These are phyloP conservation scores for Teratosphaeria pseudoeucalypti DNA, from an alignment of 2,329 filamentous ascomycete species.

Conservation along the genomic window DNA sequence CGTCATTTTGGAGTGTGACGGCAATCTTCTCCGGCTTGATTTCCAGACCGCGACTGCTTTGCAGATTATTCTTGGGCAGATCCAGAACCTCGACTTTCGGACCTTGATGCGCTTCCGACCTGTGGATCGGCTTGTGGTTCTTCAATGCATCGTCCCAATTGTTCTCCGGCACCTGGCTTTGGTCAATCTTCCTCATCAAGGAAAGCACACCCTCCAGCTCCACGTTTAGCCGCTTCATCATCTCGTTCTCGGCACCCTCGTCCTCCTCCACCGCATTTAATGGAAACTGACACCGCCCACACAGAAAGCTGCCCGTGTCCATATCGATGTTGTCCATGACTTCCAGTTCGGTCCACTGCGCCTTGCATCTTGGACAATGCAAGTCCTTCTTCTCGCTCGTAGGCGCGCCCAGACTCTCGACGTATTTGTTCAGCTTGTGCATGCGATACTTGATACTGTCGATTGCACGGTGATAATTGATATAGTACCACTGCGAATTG, in stretches of 20 bases:
- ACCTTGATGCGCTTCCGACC: slow-evolving; percentile 57
- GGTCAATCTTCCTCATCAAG: slow-evolving; percentile 65
- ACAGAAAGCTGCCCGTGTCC: slow-evolving; percentile 53
- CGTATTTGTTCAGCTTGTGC: slow-evolving; percentile 75
- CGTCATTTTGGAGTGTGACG: slow-evolving; percentile 25
- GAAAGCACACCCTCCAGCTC: slow-evolving; percentile 72
- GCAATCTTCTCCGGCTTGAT: slow-evolving; percentile 26
- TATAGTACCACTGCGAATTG: slow-evolving; percentile 82
- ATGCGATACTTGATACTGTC: slow-evolving; percentile 95
- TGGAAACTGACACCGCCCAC: slow-evolving; percentile 61
- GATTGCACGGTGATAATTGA: slow-evolving; percentile 87
- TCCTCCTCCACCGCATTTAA: slow-evolving; percentile 54
- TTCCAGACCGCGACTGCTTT: slow-evolving; percentile 24
- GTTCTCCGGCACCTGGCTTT: slow-evolving; percentile 60
- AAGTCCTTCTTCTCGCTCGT: slow-evolving; percentile 83
- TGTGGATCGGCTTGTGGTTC: slow-evolving; percentile 52
- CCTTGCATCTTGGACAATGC: slow-evolving; percentile 67
- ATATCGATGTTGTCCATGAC: slow-evolving; percentile 66
- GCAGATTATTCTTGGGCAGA: slow-evolving; percentile 21
- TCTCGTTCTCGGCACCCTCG: slow-evolving; percentile 48
- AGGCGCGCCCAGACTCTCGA: slow-evolving; percentile 72
- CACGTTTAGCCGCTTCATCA: slow-evolving; percentile 63
- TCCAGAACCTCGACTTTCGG: slow-evolving; percentile 28
- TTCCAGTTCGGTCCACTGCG: slow-evolving; percentile 83
- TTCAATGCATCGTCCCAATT: slow-evolving; percentile 61